phyloP scores from a whole-genome alignment of 495 filamentous ascomycete species.

The Platismatia glauca region DNA sequence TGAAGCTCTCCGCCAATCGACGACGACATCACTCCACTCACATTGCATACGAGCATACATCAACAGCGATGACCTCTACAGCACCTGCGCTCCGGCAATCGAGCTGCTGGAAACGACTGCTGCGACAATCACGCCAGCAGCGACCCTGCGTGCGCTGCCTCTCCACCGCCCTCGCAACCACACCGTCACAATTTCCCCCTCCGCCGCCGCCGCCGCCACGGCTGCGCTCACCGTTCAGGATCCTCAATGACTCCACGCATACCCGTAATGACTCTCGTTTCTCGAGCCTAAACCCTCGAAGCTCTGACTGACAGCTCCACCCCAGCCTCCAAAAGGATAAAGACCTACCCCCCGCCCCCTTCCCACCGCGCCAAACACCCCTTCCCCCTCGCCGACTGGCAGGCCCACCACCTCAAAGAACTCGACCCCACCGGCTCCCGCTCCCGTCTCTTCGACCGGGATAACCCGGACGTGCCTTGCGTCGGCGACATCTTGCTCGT shows the following conservation, averaged over 20 bases:
- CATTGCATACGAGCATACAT: neutral
- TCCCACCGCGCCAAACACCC: conserved; percentile 38
- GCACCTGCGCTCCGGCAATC: conserved; percentile 47
- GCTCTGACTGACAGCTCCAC: neutral
- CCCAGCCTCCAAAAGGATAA: conserved; percentile 39
- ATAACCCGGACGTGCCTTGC: conserved; percentile 63
- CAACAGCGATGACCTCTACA: conserved; percentile 44
- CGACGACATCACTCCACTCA: neutral
- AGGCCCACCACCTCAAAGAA: conserved; percentile 51
- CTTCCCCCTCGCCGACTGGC: conserved; percentile 55
- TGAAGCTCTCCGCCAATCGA: conserved; percentile 1
- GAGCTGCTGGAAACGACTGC: conserved; percentile 55
- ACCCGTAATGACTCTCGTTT: neutral
- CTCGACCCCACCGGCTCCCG: conserved; percentile 82
- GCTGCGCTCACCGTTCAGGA: conserved; percentile 11
- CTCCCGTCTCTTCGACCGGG: conserved; percentile 65
- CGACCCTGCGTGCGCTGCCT: conserved; percentile 34
- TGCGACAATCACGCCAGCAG: conserved; percentile 40
- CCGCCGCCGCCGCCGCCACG: conserved; percentile 21
- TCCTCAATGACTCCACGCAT: conserved; percentile 2
- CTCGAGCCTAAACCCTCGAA: neutral
- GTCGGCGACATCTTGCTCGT: conserved; percentile 88
- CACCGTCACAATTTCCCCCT: conserved; percentile 33
- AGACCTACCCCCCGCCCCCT: conserved; percentile 45
- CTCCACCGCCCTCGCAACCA: conserved; percentile 35